Evolutionary conservation across 805 yeast species (phyloP).

Genomic region (Brettanomyces custersianus): DNA sequence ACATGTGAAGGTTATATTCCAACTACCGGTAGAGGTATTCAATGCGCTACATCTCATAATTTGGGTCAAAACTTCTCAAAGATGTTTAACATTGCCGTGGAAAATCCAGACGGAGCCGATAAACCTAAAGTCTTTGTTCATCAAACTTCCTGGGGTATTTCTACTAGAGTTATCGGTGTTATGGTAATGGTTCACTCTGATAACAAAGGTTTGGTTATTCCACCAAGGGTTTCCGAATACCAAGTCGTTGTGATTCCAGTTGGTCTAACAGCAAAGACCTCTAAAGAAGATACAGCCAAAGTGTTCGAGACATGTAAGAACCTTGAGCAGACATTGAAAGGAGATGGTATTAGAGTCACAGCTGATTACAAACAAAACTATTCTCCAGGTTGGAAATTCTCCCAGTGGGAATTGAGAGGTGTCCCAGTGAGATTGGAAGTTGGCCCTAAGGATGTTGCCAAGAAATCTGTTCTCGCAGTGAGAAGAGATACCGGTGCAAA

Average conservation of each 20-base stretch:
- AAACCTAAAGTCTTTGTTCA: slow-evolving; percentile 80
- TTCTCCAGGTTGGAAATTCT: slow-evolving; percentile 98
- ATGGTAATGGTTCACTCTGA: slow-evolving; percentile 99
- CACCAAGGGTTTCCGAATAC: slow-evolving; percentile 90
- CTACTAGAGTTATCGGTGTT: slow-evolving; percentile 98
- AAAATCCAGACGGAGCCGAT: slow-evolving; percentile 85
- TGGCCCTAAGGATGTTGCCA: slow-evolving; percentile 91
- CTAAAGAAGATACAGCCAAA: slow-evolving; percentile 62
- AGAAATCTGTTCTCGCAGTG: slow-evolving; percentile 74
- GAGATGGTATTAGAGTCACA: slow-evolving; percentile 61
- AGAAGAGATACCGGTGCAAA: slow-evolving; percentile 88
- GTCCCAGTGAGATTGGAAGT: slow-evolving; percentile 86
- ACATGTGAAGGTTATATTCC: slow-evolving; percentile 96
- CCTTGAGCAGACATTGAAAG: slow-evolving; percentile 53
- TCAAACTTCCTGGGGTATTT: slow-evolving; percentile 99
- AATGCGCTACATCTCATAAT: slow-evolving; percentile 98
- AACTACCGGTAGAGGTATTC: slow-evolving; percentile 98
- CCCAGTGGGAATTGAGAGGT: slow-evolving; percentile 96
- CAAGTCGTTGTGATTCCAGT: slow-evolving; percentile 94
- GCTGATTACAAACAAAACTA: slow-evolving; percentile 91
- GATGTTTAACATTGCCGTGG: slow-evolving; percentile 94
- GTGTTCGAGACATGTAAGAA: slow-evolving; percentile 63
- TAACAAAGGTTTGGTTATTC: slow-evolving; percentile 95
- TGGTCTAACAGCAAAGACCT: slow-evolving; percentile 83
- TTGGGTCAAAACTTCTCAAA: slow-evolving; percentile 97